Percentiles rank a stretch among this genome's conserved stretches.
phyloP scores from a whole-genome alignment of 2,329 filamentous ascomycete genomes.

The Dothideomycetidae sp. region DNA sequence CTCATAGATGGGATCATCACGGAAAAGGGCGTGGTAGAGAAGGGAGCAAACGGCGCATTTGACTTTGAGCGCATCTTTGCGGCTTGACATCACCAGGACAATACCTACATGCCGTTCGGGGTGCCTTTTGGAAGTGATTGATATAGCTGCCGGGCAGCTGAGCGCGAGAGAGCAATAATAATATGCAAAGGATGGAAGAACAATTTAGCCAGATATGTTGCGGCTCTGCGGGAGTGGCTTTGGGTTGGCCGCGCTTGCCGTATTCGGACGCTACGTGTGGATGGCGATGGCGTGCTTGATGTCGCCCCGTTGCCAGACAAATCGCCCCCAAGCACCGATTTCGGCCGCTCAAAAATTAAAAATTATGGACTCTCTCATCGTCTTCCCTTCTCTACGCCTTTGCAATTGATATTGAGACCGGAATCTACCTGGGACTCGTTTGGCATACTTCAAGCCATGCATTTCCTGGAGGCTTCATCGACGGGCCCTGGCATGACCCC shows the following conservation, averaged over 20 bases:
- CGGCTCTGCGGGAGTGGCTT: no score
- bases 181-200: no score
- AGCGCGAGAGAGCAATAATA: no score
- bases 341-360: neutral
- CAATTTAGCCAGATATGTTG: no score
- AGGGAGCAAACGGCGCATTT: slow-evolving; percentile 57
- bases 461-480: slow-evolving; percentile 20
- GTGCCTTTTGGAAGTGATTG: no score
- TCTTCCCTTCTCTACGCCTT: neutral
- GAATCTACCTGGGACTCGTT: slow-evolving; percentile 1
- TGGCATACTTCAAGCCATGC: slow-evolving; percentile 15
- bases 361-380: neutral
- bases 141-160: no score
- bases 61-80: slow-evolving; percentile 35
- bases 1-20: slow-evolving; percentile 92
- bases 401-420: neutral
- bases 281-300: neutral
- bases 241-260: no score
- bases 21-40: slow-evolving; percentile 75
- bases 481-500: slow-evolving; percentile 15
- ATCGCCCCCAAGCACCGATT: no score
- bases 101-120: no score
- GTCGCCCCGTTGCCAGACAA: neutral
- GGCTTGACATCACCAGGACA: no score
- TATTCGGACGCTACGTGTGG: no score